Evolutionary conservation across 495 filamentous ascomycete species (phyloP), one percentile per base, ranked within the genome.

Genomic region (Acidiella bohemica): DNA sequence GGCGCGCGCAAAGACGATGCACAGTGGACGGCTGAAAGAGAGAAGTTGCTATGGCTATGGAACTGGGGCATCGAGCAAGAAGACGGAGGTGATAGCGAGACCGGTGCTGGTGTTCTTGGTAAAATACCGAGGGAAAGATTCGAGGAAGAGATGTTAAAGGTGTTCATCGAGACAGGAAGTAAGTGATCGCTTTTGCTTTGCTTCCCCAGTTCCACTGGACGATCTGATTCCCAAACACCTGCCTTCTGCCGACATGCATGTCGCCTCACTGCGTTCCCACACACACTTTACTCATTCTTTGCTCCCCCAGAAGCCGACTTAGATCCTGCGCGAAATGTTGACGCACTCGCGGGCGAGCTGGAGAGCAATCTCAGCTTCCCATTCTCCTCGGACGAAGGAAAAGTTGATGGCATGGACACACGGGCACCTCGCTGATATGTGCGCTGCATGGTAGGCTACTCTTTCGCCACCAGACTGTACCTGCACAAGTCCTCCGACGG

Each of bases 1-100:
- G 37, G 38, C 7, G 55, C 63, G 20, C 73, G 67, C 36, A 71
- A 67, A 31, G 72, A 80, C 42, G 73, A 76, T 18, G 71, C 68
- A 44, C 72, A 77, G 34, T 93, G 86, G 86, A 63, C 63, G 26
- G 59, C 59, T 17, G 65, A 72, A 6, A 68, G 83, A 26, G 67
- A 73, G 36, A 73, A 81, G 52, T 55, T 94, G 12, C 59, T 88
- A 1, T 93, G 86, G 86, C 71, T 94, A 21, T 72, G 74, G 51
- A 72, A 76, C 55, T 93, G 86, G 86, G 80, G 75, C 17, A 61
- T 65, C 2, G 68, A 72, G 36, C 52, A 63, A 9, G 28, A 47
- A 24, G 49, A 56, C 38, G n/a, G n/a, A n/a, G 55, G 46, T 17
- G 31, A 36, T n/a, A 12, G 13, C n/a, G 36, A 37, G 17, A 46